Conservation (phyloP, 2,329 filamentous ascomycete species). For the Colletotrichum neosansevieriae region DNA sequence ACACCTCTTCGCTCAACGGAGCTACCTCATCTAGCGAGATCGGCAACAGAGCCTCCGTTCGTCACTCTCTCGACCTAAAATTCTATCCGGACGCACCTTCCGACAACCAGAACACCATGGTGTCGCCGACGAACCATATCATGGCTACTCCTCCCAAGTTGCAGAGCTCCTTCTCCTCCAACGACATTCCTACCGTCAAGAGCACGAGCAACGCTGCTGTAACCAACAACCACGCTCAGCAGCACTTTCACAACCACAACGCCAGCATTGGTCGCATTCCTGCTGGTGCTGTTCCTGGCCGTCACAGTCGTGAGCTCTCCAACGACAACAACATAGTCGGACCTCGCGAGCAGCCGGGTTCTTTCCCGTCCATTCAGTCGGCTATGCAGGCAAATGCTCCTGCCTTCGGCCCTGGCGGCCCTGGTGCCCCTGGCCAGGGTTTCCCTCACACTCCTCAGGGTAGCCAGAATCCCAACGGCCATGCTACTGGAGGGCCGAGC, state of each 20-base stretch:
- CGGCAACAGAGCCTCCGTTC: slow-evolving; percentile 60
- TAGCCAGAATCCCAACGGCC: slow-evolving; percentile 42
- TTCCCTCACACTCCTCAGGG: slow-evolving; percentile 42
- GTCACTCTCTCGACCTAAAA: slow-evolving; percentile 70
- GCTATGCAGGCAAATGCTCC: slow-evolving; percentile 83
- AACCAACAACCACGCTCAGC: slow-evolving; percentile 70
- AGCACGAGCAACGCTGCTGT: slow-evolving; percentile 58
- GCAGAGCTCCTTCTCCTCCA: slow-evolving; percentile 90
- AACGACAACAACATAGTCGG: slow-evolving; percentile 57
- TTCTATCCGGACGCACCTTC: slow-evolving; percentile 61
- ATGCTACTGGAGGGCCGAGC: slow-evolving; percentile 24
- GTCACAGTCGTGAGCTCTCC: slow-evolving; percentile 80
- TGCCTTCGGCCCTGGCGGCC: slow-evolving; percentile 81
- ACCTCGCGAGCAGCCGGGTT: slow-evolving; percentile 58
- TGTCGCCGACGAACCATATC: slow-evolving; percentile 61
- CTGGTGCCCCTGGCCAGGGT: slow-evolving; percentile 58
- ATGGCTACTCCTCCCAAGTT: slow-evolving; percentile 79
- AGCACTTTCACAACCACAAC: slow-evolving; percentile 82
- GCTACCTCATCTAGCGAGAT: slow-evolving; percentile 57
- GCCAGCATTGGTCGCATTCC: slow-evolving; percentile 85
- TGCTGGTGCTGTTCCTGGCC: slow-evolving; percentile 71
- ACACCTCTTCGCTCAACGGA: slow-evolving; percentile 52
- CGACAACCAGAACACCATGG: slow-evolving; percentile 53
- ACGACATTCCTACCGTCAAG: slow-evolving; percentile 89
- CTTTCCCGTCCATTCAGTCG: slow-evolving; percentile 74